Evolutionary conservation across 768 basidiomycete genomes (phyloP).

Genomic region (Tephrocybe sp.): DNA sequence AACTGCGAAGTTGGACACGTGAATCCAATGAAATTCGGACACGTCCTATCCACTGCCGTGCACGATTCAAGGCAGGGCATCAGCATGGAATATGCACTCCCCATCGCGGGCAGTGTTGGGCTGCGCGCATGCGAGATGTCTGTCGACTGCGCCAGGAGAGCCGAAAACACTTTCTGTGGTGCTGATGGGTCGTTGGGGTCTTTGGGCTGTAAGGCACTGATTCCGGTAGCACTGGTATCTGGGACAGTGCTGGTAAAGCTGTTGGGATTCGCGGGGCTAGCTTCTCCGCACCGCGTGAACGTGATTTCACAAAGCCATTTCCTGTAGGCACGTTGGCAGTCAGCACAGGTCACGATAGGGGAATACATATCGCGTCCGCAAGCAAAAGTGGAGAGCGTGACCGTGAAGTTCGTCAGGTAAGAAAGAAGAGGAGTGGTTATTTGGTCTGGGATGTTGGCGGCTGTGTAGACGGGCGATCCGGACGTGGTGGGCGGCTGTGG

Average conservation of each 20-base stretch:
- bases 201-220: slow-evolving; percentile 24
- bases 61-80: slow-evolving; percentile 84
- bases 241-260: slow-evolving; percentile 32
- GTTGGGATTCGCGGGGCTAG: slow-evolving; percentile 31
- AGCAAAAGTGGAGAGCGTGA: slow-evolving; percentile 66
- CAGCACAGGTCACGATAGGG: slow-evolving; percentile 71
- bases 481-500: slow-evolving; percentile 41
- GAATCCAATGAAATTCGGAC: slow-evolving; percentile 73
- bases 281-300: slow-evolving; percentile 75
- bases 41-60: slow-evolving; percentile 69
- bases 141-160: slow-evolving; percentile 46
- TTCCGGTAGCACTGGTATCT: slow-evolving; percentile 30
- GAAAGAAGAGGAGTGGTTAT: slow-evolving; percentile 54
- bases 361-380: slow-evolving; percentile 84
- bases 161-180: slow-evolving; percentile 41
- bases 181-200: slow-evolving; percentile 19
- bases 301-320: slow-evolving; percentile 76
- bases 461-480: slow-evolving; percentile 44
- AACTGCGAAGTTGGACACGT: slow-evolving; percentile 61
- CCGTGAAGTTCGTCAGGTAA: slow-evolving; percentile 74
- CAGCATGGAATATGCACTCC: slow-evolving; percentile 54
- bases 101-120: slow-evolving; percentile 44
- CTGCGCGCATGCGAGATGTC: slow-evolving; percentile 42
- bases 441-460: slow-evolving; percentile 46
- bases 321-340: slow-evolving; percentile 74